phyloP scores from a whole-genome alignment of 768 basidiomycete species.

The Stropharia rugosoannulata region DNA sequence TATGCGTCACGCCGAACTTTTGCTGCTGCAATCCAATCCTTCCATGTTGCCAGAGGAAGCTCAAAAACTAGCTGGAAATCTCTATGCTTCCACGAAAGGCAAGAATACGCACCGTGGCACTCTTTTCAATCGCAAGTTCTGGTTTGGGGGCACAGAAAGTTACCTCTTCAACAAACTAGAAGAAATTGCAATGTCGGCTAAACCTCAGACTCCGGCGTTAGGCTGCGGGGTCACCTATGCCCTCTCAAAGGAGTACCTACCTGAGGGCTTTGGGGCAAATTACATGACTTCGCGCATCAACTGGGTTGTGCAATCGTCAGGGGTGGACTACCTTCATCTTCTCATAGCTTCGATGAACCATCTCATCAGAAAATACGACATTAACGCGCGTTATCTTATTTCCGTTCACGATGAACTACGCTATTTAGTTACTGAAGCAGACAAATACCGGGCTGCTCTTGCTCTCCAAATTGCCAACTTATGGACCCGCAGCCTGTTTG shows the following conservation, averaged over 20 bases:
- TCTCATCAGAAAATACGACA: conserved; percentile 76
- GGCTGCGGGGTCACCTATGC: conserved; percentile 94
- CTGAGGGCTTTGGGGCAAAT: conserved; percentile 75
- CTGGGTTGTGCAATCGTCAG: conserved; percentile 99
- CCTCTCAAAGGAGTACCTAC: conserved; percentile 86
- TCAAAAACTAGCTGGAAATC: conserved; percentile 73
- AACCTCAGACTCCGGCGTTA: conserved; percentile 88
- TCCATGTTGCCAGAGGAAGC: conserved; percentile 78
- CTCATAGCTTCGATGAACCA: conserved; percentile 95
- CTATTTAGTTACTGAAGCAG: conserved; percentile 87
- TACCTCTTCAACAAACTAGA: conserved; percentile 98
- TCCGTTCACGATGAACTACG: conserved; percentile 98
- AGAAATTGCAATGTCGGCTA: conserved; percentile 84
- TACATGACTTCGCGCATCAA: conserved; percentile 98
- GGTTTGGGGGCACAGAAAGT: conserved; percentile 96
- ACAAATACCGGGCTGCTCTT: conserved; percentile 86
- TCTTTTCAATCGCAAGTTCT: conserved; percentile 82
- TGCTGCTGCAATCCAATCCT: conserved; percentile 84
- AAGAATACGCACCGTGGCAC: conserved; percentile 76
- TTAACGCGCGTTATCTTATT: conserved; percentile 89
- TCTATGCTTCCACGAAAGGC: conserved; percentile 94
- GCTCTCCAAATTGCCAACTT: conserved; percentile 94
- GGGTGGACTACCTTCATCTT: conserved; percentile 97
- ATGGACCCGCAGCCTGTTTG: conserved; percentile 92
- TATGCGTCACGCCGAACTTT: conserved; percentile 87